Evolutionary conservation across 2,329 filamentous ascomycete species (phyloP), one percentile per base, ranked within the genome.

Genomic region (Apiospora aurea): DNA sequence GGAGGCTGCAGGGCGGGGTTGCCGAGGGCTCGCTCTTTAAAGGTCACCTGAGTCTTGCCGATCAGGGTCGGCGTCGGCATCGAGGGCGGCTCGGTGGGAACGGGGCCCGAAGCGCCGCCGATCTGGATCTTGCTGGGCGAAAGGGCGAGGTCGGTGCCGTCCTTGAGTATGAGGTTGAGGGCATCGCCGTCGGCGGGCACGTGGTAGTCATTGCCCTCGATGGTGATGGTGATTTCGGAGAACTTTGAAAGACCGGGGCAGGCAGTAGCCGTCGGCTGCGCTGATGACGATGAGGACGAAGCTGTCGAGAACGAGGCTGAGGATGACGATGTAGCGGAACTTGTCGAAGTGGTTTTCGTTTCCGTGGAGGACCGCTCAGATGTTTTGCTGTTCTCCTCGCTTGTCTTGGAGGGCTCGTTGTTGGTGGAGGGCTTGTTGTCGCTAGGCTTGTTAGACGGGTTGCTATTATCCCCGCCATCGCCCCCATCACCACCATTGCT

Each of bases 121-220:
- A 67, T 47, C 13, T 43, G 38, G 41, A 67, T 26, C 5, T 47
- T 21, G 13, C n/a, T 34, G n/a, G 66, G 66, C 41, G 66, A 26
- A 13, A 67, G 16, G 11, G 46, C n/a, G 11, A 67, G 2, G 0
- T 67, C 66, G 41, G 66, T 67, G 66, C 66, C 66, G 4, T 67
- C 66, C 8, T 46, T 26, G 5, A 67, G n/a, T 4, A 67, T 46
- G n/a, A 67, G 66, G 41, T 46, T 44, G 1, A 29, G 66, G 10
- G 66, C 10, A 8, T 26, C 41, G 4, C 66, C 66, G 2, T 43
- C 44, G 41, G n/a, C 66, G 5, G 66, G 66, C 2, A 67, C 66
- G 41, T 44, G 16, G n/a, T 67, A 67, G 18, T 46, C n/a, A 13
- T 67, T 29, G n/a, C n/a, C 66, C 13, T 67, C 66, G 66, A 67